These are phyloP conservation scores for Nakaseomyces sp. DNA, from an alignment of 1,139 yeast species.

Conservation along the genomic window DNA sequence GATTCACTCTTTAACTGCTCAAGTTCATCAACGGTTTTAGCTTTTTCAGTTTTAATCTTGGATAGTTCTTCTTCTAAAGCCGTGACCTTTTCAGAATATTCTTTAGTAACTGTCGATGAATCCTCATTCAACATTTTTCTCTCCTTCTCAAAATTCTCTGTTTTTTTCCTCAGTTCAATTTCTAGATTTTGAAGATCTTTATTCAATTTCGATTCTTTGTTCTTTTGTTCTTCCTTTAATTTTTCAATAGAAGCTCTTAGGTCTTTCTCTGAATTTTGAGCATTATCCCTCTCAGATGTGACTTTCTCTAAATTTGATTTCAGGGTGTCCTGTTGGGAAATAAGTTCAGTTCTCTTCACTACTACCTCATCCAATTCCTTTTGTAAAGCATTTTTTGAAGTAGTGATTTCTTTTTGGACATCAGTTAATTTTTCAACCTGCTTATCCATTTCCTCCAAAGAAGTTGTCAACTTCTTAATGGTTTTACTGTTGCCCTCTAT, in stretches of 20 bases:
- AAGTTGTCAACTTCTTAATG: not conserved
- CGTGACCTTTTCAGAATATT: conserved; percentile 41
- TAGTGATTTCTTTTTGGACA: not conserved
- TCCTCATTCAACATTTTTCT: conserved; percentile 40
- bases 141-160: conserved; percentile 43
- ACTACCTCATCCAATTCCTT: not conserved
- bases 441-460: too few species aligned
- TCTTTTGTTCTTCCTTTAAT: not conserved
- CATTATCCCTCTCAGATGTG: not conserved
- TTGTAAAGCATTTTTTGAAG: too few species aligned
- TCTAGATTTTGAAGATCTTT: conserved; percentile 21
- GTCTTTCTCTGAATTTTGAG: not conserved
- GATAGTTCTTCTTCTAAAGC: conserved; percentile 29
- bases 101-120: conserved; percentile 42
- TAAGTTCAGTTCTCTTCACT: conserved; percentile 7
- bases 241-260: not conserved
- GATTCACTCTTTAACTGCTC: conserved; percentile 11
- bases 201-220: not conserved
- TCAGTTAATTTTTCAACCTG: too few species aligned
- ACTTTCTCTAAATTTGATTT: not conserved
- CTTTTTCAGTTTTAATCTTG: conserved; percentile 6
- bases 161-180: conserved; percentile 31
- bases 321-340: not conserved
- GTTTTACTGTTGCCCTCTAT: not conserved
- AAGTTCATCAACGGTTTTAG: conserved; percentile 10